Evolutionary conservation across 116 monocot species (phyloP).

Genomic region (Phalaenopsis hybrid): DNA sequence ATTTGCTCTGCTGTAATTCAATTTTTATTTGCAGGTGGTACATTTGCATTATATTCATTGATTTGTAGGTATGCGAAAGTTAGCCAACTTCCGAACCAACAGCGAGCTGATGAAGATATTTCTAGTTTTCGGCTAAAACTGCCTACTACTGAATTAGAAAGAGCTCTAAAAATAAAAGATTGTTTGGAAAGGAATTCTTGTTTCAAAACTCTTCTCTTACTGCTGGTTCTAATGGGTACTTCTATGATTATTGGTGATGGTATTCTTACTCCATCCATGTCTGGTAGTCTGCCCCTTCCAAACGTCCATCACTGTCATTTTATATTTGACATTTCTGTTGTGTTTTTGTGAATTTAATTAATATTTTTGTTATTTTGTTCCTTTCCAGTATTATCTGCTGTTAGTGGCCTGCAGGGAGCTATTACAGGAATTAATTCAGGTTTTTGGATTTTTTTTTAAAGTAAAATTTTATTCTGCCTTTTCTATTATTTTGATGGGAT

Average conservation of each 20-base stretch:
- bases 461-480: background rate
- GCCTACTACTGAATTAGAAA: conserved; percentile 78
- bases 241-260: conserved; percentile 92
- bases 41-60: conserved; percentile 85
- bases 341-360: background rate
- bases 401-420: conserved; percentile 78
- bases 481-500: background rate
- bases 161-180: conserved; percentile 65
- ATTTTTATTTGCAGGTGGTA: conserved; percentile 51
- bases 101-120: conserved; percentile 74
- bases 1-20: background rate
- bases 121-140: conserved; percentile 80
- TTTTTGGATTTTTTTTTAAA: conserved; percentile 4
- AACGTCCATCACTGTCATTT: background rate
- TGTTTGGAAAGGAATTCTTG: conserved; percentile 43
- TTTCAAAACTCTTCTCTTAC: conserved; percentile 55
- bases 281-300: conserved; percentile 36
- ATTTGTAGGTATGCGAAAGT: conserved; percentile 88
- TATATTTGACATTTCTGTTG: background rate
- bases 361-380: background rate
- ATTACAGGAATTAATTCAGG: conserved; percentile 65
- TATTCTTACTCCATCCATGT: conserved; percentile 93
- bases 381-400: conserved; percentile 81
- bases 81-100: conserved; percentile 75
- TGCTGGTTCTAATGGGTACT: conserved; percentile 83